A percentile compares a stretch with the other conserved stretches of the same genome.
Evolutionary conservation across 2,329 filamentous ascomycete genomes (phyloP).

Genomic region (Hypoxylon rubiginosum): DNA sequence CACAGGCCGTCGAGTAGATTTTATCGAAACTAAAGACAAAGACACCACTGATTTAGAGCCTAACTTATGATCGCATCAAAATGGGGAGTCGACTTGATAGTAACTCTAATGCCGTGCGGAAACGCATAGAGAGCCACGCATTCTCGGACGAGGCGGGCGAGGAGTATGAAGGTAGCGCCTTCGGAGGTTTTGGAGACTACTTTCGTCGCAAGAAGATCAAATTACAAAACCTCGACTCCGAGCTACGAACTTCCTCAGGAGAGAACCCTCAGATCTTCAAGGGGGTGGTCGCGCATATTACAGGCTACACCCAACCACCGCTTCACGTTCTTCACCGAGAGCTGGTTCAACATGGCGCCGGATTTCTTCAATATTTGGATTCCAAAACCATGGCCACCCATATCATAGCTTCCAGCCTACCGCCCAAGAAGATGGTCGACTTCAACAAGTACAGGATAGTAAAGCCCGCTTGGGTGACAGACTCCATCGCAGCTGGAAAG

Average conservation of each 20-base stretch:
- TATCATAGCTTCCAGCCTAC: constrained; percentile 90
- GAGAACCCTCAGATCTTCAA: constrained; percentile 89
- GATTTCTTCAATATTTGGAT: constrained; percentile 94
- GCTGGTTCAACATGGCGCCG: constrained; percentile 93
- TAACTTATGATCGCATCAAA: constrained; percentile 32
- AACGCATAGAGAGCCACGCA: constrained; percentile 73
- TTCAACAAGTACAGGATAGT: constrained; percentile 91
- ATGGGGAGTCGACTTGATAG: constrained; percentile 75
- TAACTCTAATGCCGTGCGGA: constrained; percentile 72
- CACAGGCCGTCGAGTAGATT: constrained; percentile 33
- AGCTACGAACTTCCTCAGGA: constrained; percentile 76
- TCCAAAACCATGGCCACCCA: constrained; percentile 96
- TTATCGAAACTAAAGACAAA: constrained; percentile 4
- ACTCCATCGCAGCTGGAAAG: constrained; percentile 85
- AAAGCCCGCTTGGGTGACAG: constrained; percentile 93
- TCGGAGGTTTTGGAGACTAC: constrained; percentile 92
- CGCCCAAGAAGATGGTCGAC: constrained; percentile 92
- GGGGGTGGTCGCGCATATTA: constrained; percentile 90
- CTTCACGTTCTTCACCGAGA: constrained; percentile 88
- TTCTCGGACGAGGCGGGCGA: constrained; percentile 89
- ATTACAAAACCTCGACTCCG: constrained; percentile 91
- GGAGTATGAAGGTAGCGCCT: constrained; percentile 88
- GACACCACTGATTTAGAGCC: constrained; percentile 5
- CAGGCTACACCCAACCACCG: constrained; percentile 95
- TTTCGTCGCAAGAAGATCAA: constrained; percentile 97